phyloP scores from a whole-genome alignment of 108 stramenopile species.

The Schizochytrium sp. region DNA sequence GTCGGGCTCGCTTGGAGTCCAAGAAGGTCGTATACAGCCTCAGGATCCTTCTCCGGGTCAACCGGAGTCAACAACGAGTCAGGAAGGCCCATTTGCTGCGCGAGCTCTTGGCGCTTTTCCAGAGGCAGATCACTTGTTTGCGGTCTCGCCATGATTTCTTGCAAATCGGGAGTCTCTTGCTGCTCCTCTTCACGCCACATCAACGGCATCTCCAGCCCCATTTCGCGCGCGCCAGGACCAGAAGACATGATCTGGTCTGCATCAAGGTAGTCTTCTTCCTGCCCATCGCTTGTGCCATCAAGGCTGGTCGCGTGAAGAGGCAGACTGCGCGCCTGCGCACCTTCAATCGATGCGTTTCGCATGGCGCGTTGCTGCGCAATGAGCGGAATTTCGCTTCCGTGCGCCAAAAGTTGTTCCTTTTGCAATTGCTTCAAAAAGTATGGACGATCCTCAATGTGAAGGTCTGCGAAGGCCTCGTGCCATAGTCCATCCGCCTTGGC shows the following conservation, averaged over 20 bases:
- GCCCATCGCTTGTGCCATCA: neutral
- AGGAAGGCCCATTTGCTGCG: neutral
- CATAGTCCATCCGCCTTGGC: neutral
- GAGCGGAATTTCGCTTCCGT: neutral
- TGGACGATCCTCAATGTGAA: neutral
- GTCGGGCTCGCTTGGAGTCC: neutral
- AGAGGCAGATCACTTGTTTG: too few species aligned
- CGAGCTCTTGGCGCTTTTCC: neutral
- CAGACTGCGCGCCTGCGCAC: neutral
- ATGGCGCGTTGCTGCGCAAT: neutral
- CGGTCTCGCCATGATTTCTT: too few species aligned
- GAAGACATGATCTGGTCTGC: neutral
- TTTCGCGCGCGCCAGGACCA: neutral
- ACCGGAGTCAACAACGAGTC: neutral
- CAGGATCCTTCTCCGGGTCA: neutral
- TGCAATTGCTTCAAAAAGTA: neutral
- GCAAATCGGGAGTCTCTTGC: too few species aligned
- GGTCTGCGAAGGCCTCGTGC: neutral
- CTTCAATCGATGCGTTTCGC: neutral
- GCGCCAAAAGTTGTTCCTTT: neutral
- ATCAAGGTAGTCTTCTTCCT: neutral
- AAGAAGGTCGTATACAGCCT: neutral
- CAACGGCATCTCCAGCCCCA: neutral
- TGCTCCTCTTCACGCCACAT: neutral
- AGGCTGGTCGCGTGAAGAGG: neutral